Conservation (phyloP, 306 rosid species). For the Lupinus albus region DNA sequence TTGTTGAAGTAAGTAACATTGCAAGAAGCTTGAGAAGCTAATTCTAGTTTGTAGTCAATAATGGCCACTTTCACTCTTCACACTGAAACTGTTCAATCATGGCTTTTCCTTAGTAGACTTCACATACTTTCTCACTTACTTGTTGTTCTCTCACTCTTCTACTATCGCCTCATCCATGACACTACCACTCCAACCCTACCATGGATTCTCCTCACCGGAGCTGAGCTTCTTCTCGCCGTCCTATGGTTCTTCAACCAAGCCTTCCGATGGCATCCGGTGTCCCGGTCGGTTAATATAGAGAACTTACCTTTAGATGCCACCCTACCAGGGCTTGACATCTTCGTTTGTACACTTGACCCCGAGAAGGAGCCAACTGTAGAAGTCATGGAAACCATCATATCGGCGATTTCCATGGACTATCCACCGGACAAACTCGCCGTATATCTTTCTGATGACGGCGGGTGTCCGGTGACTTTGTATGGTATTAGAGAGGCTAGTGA, state of each 20-base stretch:
- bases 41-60: not conserved
- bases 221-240: slow-evolving; percentile 17
- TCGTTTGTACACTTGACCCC: slow-evolving; percentile 53
- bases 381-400: slow-evolving; percentile 54
- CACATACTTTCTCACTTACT: slow-evolving; percentile 23
- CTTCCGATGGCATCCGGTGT: slow-evolving; percentile 45
- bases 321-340: slow-evolving; percentile 51
- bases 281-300: not conserved
- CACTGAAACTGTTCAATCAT: slow-evolving; percentile 41
- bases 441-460: slow-evolving; percentile 58
- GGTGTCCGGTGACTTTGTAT: slow-evolving; percentile 28
- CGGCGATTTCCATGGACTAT: slow-evolving; percentile 50
- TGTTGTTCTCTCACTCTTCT: slow-evolving; percentile 19
- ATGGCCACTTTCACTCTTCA: slow-evolving; percentile 38
- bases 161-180: slow-evolving; percentile 31
- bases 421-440: slow-evolving; percentile 48
- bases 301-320: slow-evolving; percentile 30
- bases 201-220: slow-evolving; percentile 34
- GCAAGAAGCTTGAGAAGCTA: too few species aligned
- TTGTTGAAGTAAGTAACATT: too few species aligned
- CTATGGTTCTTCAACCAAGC: slow-evolving; percentile 47
- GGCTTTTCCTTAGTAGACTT: slow-evolving; percentile 28
- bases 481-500: slow-evolving; percentile 41
- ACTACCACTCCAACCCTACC: not conserved
- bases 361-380: slow-evolving; percentile 46